Evolutionary conservation across 1,284 basidiomycete species (phyloP).

Genomic region (Gymnopus androsaceus): DNA sequence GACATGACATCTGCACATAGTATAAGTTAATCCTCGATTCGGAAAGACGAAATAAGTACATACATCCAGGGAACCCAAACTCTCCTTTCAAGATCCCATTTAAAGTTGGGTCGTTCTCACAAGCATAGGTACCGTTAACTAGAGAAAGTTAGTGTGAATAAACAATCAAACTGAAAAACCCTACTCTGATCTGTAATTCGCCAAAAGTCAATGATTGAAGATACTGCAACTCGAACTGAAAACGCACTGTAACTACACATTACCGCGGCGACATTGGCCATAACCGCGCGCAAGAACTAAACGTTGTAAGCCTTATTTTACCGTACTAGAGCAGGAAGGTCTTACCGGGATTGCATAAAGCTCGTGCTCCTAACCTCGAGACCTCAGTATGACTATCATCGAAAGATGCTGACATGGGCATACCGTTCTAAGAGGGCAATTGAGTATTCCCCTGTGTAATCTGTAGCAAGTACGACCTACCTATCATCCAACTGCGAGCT

Average conservation of each 20-base stretch:
- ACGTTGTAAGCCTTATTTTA: constrained; percentile 12
- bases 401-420: constrained; percentile 23
- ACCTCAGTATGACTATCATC: background rate
- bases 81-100: constrained; percentile 77
- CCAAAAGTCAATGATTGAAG: background rate
- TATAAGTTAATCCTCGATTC: background rate
- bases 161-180: constrained; percentile 15
- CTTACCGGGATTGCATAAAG: constrained; percentile 53
- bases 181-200: constrained; percentile 42
- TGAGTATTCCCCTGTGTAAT: background rate
- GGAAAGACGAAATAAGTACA: constrained; percentile 22
- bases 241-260: constrained; percentile 71
- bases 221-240: background rate
- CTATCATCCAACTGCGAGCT: constrained; percentile 71
- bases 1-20: constrained; percentile 46
- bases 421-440: constrained; percentile 25
- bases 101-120: constrained; percentile 67
- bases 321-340: background rate
- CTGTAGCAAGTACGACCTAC: constrained; percentile 31
- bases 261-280: constrained; percentile 65
- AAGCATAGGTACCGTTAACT: constrained; percentile 69
- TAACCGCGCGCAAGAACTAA: constrained; percentile 62
- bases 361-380: constrained; percentile 49
- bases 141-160: background rate
- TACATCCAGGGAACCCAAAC: constrained; percentile 72